A percentile compares a stretch with the other conserved stretches of the same genome.
These are phyloP conservation scores for Erythrobasidium hasegawianum DNA, from an alignment of 1,284 basidiomycete genomes.

Conservation along the genomic window DNA sequence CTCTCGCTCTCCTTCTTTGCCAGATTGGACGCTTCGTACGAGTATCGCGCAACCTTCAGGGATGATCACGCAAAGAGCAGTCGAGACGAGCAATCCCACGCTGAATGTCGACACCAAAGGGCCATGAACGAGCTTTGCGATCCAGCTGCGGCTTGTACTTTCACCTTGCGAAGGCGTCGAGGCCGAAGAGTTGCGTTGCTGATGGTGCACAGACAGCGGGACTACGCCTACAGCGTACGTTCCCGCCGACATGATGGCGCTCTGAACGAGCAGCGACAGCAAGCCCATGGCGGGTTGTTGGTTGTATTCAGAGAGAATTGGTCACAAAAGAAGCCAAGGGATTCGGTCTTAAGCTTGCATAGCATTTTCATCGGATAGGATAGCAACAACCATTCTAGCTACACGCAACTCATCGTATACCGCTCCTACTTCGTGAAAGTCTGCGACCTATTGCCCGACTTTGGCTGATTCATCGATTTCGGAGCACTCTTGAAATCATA, in stretches of 20 bases:
- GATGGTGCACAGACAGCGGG: constrained; percentile 60
- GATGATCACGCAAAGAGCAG: constrained; percentile 82
- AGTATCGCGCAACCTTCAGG: constrained; percentile 57
- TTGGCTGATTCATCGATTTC: constrained; percentile 48
- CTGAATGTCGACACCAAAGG: constrained; percentile 58
- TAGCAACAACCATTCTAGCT: no score
- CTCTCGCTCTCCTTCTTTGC: constrained; percentile 15
- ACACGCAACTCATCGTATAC: no score
- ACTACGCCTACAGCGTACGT: constrained; percentile 69
- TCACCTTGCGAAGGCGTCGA: constrained; percentile 1
- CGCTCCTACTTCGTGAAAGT: constrained; percentile 37
- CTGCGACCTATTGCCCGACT: constrained; percentile 46
- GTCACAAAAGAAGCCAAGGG: not conserved
- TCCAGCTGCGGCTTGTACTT: not conserved
- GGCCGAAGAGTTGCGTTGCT: not conserved
- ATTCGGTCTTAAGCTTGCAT: not conserved
- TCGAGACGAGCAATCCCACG: constrained; percentile 80
- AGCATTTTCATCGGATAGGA: no score
- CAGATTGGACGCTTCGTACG: constrained; percentile 4
- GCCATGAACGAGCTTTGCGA: not conserved
- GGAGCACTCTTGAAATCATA: constrained; percentile 37
- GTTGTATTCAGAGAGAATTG: not conserved
- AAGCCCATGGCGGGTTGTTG: constrained; percentile 47
- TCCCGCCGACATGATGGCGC: constrained; percentile 64
- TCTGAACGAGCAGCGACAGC: constrained; percentile 58